Base-by-base conservation (phyloP, 2,329 filamentous ascomycete genomes). In the Pseudocercospora ulei region DNA sequence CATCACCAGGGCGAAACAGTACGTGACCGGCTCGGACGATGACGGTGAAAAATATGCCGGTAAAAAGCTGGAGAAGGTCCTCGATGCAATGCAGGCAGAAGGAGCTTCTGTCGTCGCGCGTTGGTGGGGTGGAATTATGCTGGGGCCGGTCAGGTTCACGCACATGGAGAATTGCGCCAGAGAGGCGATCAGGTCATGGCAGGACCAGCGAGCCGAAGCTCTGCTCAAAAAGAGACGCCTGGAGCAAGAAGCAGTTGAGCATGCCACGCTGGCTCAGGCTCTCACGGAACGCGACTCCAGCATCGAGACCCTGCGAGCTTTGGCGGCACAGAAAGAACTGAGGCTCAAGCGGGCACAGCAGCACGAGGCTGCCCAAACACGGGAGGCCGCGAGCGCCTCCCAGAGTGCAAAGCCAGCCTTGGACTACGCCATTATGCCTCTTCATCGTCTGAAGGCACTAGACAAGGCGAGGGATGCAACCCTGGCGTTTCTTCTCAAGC, bases 11-110 rank as follows among this genome's bases (percentile, higher is more conserved):
- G 43, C 54, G 1, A 59, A 58, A 19, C 53, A 62, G 0, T 69
- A 64, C 47, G 62, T 67, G 24, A 54, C 60, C 0, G 66, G 65
- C 7, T 61, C 65, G 34, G 69, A 73, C 38, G 71, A 73, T 41
- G 70, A 73, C 45, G 71, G 70, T 8, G 71, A 74, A 51, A 66
- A 64, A 36, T 67, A 69, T 54, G 70, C 63, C 0, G 71, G 69
- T 3, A 64, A 62, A 40, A 62, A 62, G 14, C 57, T 73, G 3
- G 59, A 66, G 49, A 62, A 64, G 39, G 61, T 72, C 13, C 60
- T 74, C 7, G 58, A 61, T 14, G 61, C 65, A 7, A 59, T 63
- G 46, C 54, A 64, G 11, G 63, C 65, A 8, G 56, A 59, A 27
- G 71, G 71, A 13, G 54, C 59, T 1, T 60, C 71, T 13, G 66